Base-by-base conservation (phyloP, 768 basidiomycete species). In the Rhodotorula graminis region DNA sequence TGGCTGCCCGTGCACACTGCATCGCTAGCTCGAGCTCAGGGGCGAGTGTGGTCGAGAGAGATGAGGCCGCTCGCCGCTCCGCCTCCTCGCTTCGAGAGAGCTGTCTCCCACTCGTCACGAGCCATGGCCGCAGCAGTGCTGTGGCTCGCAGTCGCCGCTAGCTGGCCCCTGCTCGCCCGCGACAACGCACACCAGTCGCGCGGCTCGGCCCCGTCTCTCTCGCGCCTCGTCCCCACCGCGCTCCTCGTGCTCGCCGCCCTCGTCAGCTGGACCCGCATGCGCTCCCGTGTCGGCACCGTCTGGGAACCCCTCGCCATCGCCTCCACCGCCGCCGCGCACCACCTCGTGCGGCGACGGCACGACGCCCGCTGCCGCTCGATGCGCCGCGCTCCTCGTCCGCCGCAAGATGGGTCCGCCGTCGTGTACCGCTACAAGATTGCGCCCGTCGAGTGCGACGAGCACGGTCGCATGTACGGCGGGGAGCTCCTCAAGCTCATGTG, bases 401-500 rank as follows among this genome's bases (percentile, higher is more conserved):
- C 50, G 23, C 23, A 25, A 7, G 50, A 52, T 25, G 50, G 50
- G 2, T 65, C 67, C 0, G 47, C 64, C 16, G 67, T 73, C 31
- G 47, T 49, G 21, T 73, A 73, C 42, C 44, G 50, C 2, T 69
- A 65, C 67, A 73, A 73, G 60, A 52, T 73, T 57, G 64, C 67
- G 1, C 74, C 74, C 3, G 44, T 46, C 29, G 64, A 70, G 16
- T 72, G 74, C 59, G 74, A 76, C 44, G 65, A 72, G 37, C 65
- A 76, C 47, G 74, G 74, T 0, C 52, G 74, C 2, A 25, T 70
- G 1, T 76, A 70, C 29, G 74, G 74, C 25, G 74, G 74, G 19
- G 74, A 76, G 50, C 65, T 76, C 12, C 71, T 76, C 57, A 76
- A 76, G 55, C 44, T 76, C 14, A 56, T 61, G 53, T 55, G 53